Conservation (phyloP, 768 basidiomycete species). For the Phylloporus rhodoxanthus region DNA sequence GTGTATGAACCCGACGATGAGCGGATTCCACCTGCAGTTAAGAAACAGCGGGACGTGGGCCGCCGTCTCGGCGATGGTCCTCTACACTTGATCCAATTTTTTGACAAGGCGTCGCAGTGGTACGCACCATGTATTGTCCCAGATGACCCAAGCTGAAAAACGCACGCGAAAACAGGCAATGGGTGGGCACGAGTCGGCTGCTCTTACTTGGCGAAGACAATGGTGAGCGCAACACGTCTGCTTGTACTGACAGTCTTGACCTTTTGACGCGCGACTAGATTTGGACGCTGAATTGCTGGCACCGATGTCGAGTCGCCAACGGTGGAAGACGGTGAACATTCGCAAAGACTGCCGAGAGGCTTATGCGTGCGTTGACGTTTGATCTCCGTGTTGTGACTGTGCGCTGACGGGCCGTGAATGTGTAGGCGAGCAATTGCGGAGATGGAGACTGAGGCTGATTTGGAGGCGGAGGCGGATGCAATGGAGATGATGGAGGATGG, state of each 20-base stretch:
- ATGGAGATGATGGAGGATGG: constrained; percentile 8
- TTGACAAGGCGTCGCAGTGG: constrained; percentile 64
- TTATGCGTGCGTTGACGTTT: constrained; percentile 45
- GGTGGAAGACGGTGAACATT: constrained; percentile 50
- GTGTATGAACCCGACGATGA: constrained; percentile 59
- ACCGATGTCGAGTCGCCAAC: constrained; percentile 44
- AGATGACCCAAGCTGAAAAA: background rate
- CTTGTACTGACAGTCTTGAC: background rate
- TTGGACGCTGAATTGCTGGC: constrained; percentile 62
- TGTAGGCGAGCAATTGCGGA: constrained; percentile 40
- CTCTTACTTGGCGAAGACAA: constrained; percentile 61
- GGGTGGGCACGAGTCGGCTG: constrained; percentile 51
- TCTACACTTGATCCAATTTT: constrained; percentile 73
- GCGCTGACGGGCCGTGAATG: background rate
- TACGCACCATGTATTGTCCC: constrained; percentile 22
- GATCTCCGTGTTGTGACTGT: background rate
- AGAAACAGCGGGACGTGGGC: constrained; percentile 24
- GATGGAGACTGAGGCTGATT: constrained; percentile 39
- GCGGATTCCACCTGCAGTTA: constrained; percentile 43
- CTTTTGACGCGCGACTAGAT: constrained; percentile 33
- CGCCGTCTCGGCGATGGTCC: constrained; percentile 37
- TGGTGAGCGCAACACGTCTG: constrained; percentile 38
- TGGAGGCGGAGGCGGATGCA: background rate
- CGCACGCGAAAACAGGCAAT: constrained; percentile 46
- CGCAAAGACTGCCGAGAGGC: constrained; percentile 56